phyloP scores from a whole-genome alignment of 768 basidiomycete species.

The Russula vinacea region DNA sequence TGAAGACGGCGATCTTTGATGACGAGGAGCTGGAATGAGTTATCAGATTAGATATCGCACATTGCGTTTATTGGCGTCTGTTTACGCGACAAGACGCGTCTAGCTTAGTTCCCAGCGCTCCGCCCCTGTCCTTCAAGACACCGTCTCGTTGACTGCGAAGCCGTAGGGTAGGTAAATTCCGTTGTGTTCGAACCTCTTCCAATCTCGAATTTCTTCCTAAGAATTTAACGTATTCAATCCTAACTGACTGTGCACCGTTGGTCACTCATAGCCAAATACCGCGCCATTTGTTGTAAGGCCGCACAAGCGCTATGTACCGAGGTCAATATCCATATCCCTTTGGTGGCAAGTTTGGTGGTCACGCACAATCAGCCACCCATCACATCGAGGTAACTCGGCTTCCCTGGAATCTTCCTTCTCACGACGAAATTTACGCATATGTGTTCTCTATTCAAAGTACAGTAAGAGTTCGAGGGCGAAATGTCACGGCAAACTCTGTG shows the following conservation, averaged over 20 bases:
- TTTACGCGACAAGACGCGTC: constrained; percentile 21
- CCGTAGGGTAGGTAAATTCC: background rate
- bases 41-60: background rate
- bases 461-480: constrained; percentile 66
- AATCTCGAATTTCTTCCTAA: background rate
- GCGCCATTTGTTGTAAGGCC: background rate
- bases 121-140: constrained; percentile 2
- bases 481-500: constrained; percentile 65
- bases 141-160: constrained; percentile 5
- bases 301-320: constrained; percentile 3
- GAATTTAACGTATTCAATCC: no score
- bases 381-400: constrained; percentile 21
- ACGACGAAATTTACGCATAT: constrained; percentile 6
- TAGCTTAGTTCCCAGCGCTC: background rate
- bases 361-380: background rate
- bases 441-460: constrained; percentile 46
- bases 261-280: background rate
- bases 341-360: background rate
- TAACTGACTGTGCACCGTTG: background rate
- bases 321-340: background rate
- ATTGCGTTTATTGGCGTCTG: constrained; percentile 19
- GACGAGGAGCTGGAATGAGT: constrained; percentile 50
- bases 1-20: constrained; percentile 72
- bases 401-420: background rate
- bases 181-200: background rate